Evolutionary conservation across 441 rosid species (phyloP), one percentile per base, ranked within the genome.

Genomic region (Omphalea diandra): DNA sequence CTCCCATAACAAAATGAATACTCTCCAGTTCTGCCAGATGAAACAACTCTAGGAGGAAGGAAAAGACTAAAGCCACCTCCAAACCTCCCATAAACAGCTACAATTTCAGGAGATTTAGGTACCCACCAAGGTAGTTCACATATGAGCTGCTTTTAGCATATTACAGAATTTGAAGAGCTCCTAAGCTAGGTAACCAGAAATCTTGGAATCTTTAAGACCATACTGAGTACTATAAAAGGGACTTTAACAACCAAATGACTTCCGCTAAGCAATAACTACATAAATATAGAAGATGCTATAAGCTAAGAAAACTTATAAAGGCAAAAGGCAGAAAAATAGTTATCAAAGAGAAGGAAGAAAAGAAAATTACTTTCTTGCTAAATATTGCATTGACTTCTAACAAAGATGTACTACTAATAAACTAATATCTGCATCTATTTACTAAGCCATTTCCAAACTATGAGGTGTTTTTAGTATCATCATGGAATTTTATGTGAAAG

Each of bases 351-450:
- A 41, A 32, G 54, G 36, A 50, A 5, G 8, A 61, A 54, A 71
- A 52, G 29, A 15, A 52, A 26, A 47, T 35, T 26, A 27, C 32
- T 40, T 27, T 61, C 20, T 50, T 20, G 27, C 62, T 38, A 17
- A 60, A 60, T 46, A 44, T 11, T 53, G 11, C 20, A 31, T 62
- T 8, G 53, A 53, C 40, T 52, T 53, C 41, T 40, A 33, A 31
- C 7, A 54, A 29, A 46, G 63, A 71, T 10, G 54, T 53, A 33
- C 31, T 7, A 52, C 11, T 61, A 26, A 15, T 5, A 41, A 41
- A 12, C 55, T 46, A 66, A 66, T 18, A 46, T 18, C 22, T 65
- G 33, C 18, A 38, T 35, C 57, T 66, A 18, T 61, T 54, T 32
- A 65, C 20, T 46, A 59, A 24, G 15, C 46, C 33, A 46, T 35